A percentile compares a stretch with the other conserved stretches of the same genome.
Evolutionary conservation across 257 asterid genomes (phyloP).

Genomic region (Solanum dulcamara): DNA sequence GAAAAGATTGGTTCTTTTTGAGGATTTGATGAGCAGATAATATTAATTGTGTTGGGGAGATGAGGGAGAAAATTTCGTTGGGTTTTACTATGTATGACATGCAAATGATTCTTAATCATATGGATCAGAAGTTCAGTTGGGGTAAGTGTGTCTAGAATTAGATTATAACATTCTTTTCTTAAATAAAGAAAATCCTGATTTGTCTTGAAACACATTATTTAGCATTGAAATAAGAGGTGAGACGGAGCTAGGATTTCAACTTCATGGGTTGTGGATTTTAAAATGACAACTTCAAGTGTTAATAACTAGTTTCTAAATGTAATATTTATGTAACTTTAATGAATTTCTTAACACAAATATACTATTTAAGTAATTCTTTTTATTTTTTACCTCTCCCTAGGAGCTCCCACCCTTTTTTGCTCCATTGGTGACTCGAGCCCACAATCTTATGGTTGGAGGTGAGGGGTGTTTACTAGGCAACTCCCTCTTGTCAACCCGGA

Average conservation of each 20-base stretch:
- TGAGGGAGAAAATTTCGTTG: not conserved
- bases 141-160: not conserved
- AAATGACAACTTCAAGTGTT: not conserved
- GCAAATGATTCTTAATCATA: not conserved
- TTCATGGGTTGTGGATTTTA: not conserved
- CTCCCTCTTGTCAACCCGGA: not conserved
- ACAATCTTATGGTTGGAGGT: not conserved
- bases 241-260: not conserved
- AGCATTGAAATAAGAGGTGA: not conserved
- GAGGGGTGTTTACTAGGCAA: not conserved
- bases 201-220: not conserved
- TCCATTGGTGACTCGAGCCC: not conserved
- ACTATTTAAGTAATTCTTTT: not conserved
- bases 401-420: not conserved
- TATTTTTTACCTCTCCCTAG: not conserved
- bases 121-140: not conserved
- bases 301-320: not conserved
- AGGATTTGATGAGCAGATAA: not conserved
- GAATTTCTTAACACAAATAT: not conserved
- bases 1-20: not conserved
- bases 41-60: not conserved
- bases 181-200: not conserved
- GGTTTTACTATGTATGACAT: not conserved
- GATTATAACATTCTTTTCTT: not conserved
- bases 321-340: not conserved